phyloP scores from a whole-genome alignment of 805 yeast species.

The Metschnikowia koreensis region DNA sequence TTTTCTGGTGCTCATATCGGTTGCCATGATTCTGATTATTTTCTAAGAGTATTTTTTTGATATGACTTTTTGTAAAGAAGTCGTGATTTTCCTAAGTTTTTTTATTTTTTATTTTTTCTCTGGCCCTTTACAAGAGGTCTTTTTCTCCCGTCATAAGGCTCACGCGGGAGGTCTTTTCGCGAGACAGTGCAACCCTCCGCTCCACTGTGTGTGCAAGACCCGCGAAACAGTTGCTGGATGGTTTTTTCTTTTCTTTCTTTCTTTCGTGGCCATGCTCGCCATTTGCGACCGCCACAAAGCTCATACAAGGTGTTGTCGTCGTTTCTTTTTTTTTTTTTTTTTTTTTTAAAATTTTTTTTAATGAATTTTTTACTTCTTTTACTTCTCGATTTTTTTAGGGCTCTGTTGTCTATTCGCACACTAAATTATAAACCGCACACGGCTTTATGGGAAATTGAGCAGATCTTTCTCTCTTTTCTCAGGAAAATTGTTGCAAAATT shows the following conservation, averaged over 20 bases:
- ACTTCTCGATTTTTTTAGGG: too few relatives aligned
- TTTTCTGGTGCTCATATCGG: conserved; percentile 7
- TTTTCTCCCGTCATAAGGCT: background rate
- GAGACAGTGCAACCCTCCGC: background rate
- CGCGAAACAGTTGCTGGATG: background rate
- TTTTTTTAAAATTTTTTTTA: background rate
- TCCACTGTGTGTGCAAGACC: conserved; percentile 6
- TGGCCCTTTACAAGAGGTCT: background rate
- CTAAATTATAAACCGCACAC: too few relatives aligned
- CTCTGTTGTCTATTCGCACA: too few relatives aligned
- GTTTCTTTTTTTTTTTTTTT: background rate
- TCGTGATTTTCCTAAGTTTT: background rate
- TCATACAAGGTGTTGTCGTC: background rate
- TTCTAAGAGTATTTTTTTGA: background rate
- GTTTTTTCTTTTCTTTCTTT: background rate
- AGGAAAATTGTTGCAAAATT: too few relatives aligned
- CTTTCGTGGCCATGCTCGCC: background rate
- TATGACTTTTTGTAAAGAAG: too few relatives aligned
- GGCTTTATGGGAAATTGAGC: too few relatives aligned
- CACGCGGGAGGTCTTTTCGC: background rate
- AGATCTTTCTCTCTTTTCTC: too few relatives aligned
- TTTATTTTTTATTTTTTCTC: background rate
- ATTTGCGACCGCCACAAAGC: background rate
- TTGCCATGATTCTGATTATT: background rate
- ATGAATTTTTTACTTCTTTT: too few relatives aligned